Evolutionary conservation across 1,139 yeast species (phyloP), one percentile per base, ranked within the genome.

Genomic region (Suhomyces guaymorum): DNA sequence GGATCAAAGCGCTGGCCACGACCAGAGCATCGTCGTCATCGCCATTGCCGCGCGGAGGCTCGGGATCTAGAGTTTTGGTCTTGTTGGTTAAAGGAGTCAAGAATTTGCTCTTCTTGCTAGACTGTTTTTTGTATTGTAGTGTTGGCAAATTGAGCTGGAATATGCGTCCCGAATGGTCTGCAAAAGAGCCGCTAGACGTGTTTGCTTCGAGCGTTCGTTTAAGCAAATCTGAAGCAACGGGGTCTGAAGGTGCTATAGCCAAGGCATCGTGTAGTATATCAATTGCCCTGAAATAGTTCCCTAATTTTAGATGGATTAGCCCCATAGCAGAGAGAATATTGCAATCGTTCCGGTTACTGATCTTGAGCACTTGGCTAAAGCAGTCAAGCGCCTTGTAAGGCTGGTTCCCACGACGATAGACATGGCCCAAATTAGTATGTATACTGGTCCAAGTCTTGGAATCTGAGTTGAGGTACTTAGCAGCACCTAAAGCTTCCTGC

Each of bases 401-500:
- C 37, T 75, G 73, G 35, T 78, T 80, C 37, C 80, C 60, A 35
- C 88, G 73, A 38, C 97, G 69, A 56, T 83, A 87, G 3, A 92
- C 95, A 58, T 90, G 97, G 0, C 96, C 98, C 41, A 92, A 66
- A 56, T 94, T 94, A 14, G 90, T 76, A 57, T 87, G 89, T 22
- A 94, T 85, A 3, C 96, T 84, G 1, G 83, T 68, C 87, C 96
- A 86, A 0, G 94, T 85, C 46, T 80, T 82, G 5, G 92, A 81
- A 43, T 88, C 95, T 3, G 92, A 78, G 49, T 83, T 84, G 41
- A 86, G 66, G 41, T 73, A 72, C 43, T 74, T 75, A 1, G 95
- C 85, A 0, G 87, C 83, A 9, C 73, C 72, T 24, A 86, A 64
- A 0, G 97, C 97, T 47, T 78, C 81, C 35, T 73, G 73, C 48